A percentile compares a stretch with the other conserved stretches of the same genome.
These are phyloP conservation scores for Sporothrix euskadiensis DNA, from an alignment of 2,329 filamentous ascomycete species.

Conservation along the genomic window DNA sequence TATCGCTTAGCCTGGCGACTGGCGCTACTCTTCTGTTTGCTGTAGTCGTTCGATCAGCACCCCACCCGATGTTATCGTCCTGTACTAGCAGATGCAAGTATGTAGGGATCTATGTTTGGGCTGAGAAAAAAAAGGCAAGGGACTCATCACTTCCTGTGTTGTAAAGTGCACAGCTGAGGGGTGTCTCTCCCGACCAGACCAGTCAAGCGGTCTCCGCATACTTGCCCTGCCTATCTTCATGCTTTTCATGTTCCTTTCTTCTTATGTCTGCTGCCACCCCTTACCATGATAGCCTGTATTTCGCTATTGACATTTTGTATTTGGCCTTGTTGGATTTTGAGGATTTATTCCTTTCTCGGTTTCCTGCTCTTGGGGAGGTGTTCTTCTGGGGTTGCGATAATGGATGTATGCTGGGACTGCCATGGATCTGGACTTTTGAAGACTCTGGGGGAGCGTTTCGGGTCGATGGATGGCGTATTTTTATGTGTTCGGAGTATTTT, in stretches of 20 bases:
- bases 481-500: conserved; percentile 1
- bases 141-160: neutral
- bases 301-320: neutral
- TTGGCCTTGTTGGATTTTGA: neutral
- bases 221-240: neutral
- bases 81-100: neutral
- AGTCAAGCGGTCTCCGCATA: neutral
- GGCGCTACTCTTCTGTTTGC: neutral
- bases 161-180: neutral
- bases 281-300: neutral
- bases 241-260: neutral
- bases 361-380: neutral
- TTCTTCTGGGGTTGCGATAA: neutral
- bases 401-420: neutral
- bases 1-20: conserved; percentile 15
- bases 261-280: neutral
- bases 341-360: neutral
- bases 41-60: neutral
- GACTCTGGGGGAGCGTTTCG: neutral
- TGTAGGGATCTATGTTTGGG: neutral
- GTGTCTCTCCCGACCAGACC: neutral
- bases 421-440: no score
- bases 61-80: neutral
- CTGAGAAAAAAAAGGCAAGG: neutral
- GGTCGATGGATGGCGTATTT: neutral